A percentile compares a stretch with the other conserved stretches of the same genome.
phyloP scores from a whole-genome alignment of 805 yeast genomes.

The Henningerozyma blattae region DNA sequence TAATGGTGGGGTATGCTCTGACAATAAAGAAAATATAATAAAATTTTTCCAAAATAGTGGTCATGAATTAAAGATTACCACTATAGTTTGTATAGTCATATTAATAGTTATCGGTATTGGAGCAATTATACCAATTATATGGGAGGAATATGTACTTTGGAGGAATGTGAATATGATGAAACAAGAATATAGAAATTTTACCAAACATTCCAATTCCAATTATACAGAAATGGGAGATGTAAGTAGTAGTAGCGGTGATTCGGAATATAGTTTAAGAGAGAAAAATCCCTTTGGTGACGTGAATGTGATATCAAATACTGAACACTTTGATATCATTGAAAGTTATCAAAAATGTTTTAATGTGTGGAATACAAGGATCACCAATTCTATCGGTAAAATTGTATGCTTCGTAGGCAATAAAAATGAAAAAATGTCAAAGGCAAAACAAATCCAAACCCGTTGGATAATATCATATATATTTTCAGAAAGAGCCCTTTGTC shows the following conservation, averaged over 20 bases:
- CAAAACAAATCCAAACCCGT: slow-evolving; percentile 17
- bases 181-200: slow-evolving; percentile 13
- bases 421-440: no score
- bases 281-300: slow-evolving; percentile 1
- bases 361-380: slow-evolving; percentile 10
- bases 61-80: slow-evolving; percentile 23
- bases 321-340: slow-evolving; percentile 9
- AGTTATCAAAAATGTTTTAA: slow-evolving; percentile 13
- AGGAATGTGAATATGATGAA: slow-evolving; percentile 28
- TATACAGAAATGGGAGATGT: slow-evolving; percentile 1
- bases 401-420: no score
- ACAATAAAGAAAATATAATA: slow-evolving; percentile 28
- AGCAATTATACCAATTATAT: slow-evolving; percentile 32
- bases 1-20: slow-evolving; percentile 28
- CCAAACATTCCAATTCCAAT: no score
- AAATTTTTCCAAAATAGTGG: slow-evolving; percentile 26
- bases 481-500: slow-evolving; percentile 37
- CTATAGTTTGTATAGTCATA: slow-evolving; percentile 29
- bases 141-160: slow-evolving; percentile 39
- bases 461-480: slow-evolving; percentile 35
- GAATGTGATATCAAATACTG: neutral
- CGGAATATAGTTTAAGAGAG: neutral
- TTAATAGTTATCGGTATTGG: slow-evolving; percentile 31
- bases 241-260: neutral
- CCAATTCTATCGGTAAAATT: slow-evolving; percentile 3